phyloP scores from a whole-genome alignment of 495 filamentous ascomycete genomes.

The Xylaria flabelliformis region DNA sequence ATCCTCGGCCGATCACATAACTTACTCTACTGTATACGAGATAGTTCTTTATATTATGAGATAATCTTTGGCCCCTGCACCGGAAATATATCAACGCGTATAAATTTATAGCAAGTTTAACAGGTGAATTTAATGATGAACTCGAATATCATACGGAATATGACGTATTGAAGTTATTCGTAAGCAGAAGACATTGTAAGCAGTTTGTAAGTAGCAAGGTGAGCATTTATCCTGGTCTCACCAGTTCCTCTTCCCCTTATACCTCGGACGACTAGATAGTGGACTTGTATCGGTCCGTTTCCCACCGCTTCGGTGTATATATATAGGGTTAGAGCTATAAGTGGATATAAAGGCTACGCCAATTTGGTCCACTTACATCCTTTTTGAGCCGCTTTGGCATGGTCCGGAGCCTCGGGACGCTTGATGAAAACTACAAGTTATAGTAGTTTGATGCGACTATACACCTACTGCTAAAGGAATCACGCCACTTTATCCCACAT shows the following conservation, averaged over 20 bases:
- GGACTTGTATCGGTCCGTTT: not conserved
- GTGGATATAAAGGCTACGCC: not conserved
- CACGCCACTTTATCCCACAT: not conserved
- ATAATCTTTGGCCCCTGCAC: too few species aligned
- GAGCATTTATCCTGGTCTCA: not conserved
- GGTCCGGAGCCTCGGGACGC: not conserved
- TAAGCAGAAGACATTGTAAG: not conserved
- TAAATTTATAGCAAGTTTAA: not conserved
- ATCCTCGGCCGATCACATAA: not conserved
- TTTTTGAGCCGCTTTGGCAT: not conserved
- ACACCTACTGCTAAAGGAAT: not conserved
- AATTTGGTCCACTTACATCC: not conserved
- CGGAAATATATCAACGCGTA: not conserved
- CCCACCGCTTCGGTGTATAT: not conserved
- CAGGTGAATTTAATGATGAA: not conserved
- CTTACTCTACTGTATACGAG: not conserved
- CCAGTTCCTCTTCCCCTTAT: not conserved
- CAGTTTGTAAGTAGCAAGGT: not conserved
- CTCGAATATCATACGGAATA: not conserved
- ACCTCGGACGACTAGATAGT: not conserved
- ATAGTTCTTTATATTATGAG: not conserved
- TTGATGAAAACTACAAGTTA: not conserved
- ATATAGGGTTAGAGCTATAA: not conserved
- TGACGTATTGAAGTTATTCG: not conserved
- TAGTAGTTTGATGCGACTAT: not conserved